These are phyloP conservation scores for Jamesozyma hellenica DNA, from an alignment of 805 yeast species.

Conservation along the genomic window DNA sequence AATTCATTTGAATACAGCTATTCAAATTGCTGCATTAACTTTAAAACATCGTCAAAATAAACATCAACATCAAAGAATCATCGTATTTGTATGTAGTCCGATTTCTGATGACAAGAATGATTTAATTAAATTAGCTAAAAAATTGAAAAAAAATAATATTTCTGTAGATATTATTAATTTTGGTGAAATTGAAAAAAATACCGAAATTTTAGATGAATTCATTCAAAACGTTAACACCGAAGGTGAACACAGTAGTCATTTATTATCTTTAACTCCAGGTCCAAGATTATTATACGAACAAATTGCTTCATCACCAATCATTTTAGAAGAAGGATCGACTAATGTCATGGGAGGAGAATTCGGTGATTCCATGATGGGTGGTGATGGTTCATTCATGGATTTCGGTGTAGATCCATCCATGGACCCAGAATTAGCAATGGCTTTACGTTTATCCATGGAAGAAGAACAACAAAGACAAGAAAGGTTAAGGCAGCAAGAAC, in stretches of 20 bases:
- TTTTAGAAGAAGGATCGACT: slow-evolving; percentile 49
- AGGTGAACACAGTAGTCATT: slow-evolving; percentile 66
- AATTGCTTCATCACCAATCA: slow-evolving; percentile 65
- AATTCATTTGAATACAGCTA: slow-evolving; percentile 64
- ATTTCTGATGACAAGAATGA: slow-evolving; percentile 55
- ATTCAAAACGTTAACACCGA: slow-evolving; percentile 50
- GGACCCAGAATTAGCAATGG: slow-evolving; percentile 96
- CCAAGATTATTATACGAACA: slow-evolving; percentile 76
- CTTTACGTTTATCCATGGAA: slow-evolving; percentile 85
- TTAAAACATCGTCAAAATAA: slow-evolving; percentile 93
- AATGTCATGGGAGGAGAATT: slow-evolving; percentile 36
- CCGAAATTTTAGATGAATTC: slow-evolving; percentile 71
- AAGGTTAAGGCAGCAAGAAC: slow-evolving; percentile 40
- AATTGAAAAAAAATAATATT: slow-evolving; percentile 84
- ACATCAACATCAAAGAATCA: slow-evolving; percentile 80
- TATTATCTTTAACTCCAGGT: slow-evolving; percentile 82
- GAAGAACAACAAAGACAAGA: slow-evolving; percentile 92
- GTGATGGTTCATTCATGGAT: slow-evolving; percentile 46
- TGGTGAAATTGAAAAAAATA: slow-evolving; percentile 77
- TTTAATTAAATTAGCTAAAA: slow-evolving; percentile 75
- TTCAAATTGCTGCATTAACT: slow-evolving; percentile 89
- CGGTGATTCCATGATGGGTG: slow-evolving; percentile 36
- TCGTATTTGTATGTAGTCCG: slow-evolving; percentile 86
- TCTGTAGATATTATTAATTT: slow-evolving; percentile 85
- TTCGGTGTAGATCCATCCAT: slow-evolving; percentile 76